Conservation (phyloP, 169 alveolate genomes). For the Plasmodium relictum region DNA sequence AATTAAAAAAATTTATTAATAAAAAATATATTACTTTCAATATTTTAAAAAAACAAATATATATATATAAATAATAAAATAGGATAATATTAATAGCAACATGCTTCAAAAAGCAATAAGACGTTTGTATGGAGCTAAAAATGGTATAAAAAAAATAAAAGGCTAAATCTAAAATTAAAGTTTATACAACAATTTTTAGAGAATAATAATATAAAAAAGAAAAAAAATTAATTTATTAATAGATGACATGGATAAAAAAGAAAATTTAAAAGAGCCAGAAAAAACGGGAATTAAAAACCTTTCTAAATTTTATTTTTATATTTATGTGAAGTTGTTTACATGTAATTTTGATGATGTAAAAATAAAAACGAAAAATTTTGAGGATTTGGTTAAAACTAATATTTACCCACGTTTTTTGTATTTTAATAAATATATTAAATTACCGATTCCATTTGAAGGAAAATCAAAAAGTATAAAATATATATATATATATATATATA, state of each 20-base stretch:
- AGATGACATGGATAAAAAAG: constrained; percentile 40
- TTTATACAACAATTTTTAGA: constrained; percentile 1
- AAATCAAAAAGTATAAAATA: constrained; percentile 57
- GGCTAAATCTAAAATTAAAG: neutral
- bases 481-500: neutral
- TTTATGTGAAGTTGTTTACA: constrained; percentile 67
- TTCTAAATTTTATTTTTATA: constrained; percentile 66
- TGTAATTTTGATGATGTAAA: constrained; percentile 43
- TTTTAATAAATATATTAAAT: constrained; percentile 56
- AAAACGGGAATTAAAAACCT: constrained; percentile 14
- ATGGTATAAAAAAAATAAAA: constrained; percentile 24
- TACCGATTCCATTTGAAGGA: constrained; percentile 74
- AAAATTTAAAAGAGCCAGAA: constrained; percentile 28
- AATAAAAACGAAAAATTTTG: constrained; percentile 42
- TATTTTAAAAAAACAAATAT: constrained; percentile 4
- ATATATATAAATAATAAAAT: constrained; percentile 7
- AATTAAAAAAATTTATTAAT: neutral
- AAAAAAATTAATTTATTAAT: constrained; percentile 7
- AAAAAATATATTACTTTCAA: neutral
- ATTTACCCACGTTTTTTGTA: constrained; percentile 61
- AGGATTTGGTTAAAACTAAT: constrained; percentile 60
- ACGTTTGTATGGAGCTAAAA: constrained; percentile 52
- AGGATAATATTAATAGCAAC: constrained; percentile 61
- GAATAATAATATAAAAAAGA: constrained; percentile 1
- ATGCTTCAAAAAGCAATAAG: constrained; percentile 75